phyloP scores from a whole-genome alignment of 2,329 filamentous ascomycete species.

The Fusarium sp. region DNA sequence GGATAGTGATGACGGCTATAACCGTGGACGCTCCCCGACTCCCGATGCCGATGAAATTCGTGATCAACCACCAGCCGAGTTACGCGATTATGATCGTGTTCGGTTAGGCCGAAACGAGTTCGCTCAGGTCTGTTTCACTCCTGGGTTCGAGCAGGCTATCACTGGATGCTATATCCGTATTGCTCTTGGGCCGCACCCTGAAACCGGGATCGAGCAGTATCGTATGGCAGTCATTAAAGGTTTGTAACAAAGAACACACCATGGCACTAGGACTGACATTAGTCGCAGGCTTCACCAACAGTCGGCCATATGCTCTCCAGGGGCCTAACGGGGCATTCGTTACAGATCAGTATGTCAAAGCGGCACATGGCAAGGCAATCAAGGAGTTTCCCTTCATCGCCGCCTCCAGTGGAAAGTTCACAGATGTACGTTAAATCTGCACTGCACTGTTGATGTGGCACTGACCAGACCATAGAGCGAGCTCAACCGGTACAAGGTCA shows the following conservation, averaged over 20 bases:
- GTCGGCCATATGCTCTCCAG: slow-evolving; percentile 86
- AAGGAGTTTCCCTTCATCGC: slow-evolving; percentile 91
- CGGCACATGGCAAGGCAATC: slow-evolving; percentile 84
- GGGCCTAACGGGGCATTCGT: slow-evolving; percentile 82
- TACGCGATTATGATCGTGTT: slow-evolving; percentile 86
- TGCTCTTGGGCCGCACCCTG: slow-evolving; percentile 81
- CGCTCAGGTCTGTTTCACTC: slow-evolving; percentile 91
- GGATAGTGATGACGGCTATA: slow-evolving; percentile 85
- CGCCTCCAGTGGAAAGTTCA: slow-evolving; percentile 86
- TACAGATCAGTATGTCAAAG: slow-evolving; percentile 86
- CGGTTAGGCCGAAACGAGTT: slow-evolving; percentile 89
- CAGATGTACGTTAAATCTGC: slow-evolving; percentile 70
- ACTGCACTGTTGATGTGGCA: neutral
- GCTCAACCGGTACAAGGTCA: slow-evolving; percentile 82
- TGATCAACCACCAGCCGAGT: slow-evolving; percentile 76
- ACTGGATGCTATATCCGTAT: slow-evolving; percentile 88
- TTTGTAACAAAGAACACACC: slow-evolving; percentile 53
- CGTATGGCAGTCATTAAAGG: slow-evolving; percentile 90
- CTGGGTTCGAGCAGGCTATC: slow-evolving; percentile 85
- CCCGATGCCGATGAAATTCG: slow-evolving; percentile 76
- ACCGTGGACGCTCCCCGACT: slow-evolving; percentile 66
- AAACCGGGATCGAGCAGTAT: slow-evolving; percentile 81
- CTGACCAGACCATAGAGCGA: slow-evolving; percentile 69
- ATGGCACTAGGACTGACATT: slow-evolving; percentile 36
- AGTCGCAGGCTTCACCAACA: slow-evolving; percentile 76